Base-by-base conservation (phyloP, 352 stramenopile genomes). In the Aphanomyces astaci region DNA sequence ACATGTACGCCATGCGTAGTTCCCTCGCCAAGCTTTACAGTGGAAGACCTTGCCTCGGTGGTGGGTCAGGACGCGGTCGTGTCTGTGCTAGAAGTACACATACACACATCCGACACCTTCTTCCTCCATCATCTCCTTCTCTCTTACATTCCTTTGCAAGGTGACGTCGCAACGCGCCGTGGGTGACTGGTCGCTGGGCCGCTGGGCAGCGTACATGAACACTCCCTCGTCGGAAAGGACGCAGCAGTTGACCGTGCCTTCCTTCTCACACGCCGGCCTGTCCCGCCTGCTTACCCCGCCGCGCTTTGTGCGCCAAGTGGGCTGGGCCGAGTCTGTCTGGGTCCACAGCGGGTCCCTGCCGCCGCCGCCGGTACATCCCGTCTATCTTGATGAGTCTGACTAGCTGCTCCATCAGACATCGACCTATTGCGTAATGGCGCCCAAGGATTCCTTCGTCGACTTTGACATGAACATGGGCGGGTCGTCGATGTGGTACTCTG, bases 401-500 rank as follows among this genome's bases (percentile, higher is more conserved):
- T n/a, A n/a, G 19, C 49, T 48, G 36, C 25, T 27, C 15, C 7
- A 43, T 7, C 64, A 76, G 30, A 73, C 78, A 32, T 71, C 74
- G 46, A 67, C 77, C 1, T 79, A 79, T 53, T 80, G 74, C 46
- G 72, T 82, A 33, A 82, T 82, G 75, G 80, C 73, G 32, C 70
- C 75, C 9, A 72, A 64, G 0, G 76, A 75, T 31, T 82, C 74
- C 63, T 82, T 78, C 68, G 79, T 72, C 13, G 76, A 82, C 54
- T 80, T 73, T 57, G 74, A 78, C 48, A 71, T 81, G n/a, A 75
- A 79, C 33, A 78, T 76, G 63, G 76, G 77, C 15, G 77, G 77
- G 36, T 79, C 75, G 2, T 82, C 75, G 13, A 70, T 81, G 11
- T 84, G 77, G 77, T 78, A 81, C 63, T 71, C 81, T 63, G 64